A percentile compares a stretch with the other conserved stretches of the same genome.
Conservation (phyloP, 176 grass and related monocot species). For the Miscanthus lutarioriparius region DNA sequence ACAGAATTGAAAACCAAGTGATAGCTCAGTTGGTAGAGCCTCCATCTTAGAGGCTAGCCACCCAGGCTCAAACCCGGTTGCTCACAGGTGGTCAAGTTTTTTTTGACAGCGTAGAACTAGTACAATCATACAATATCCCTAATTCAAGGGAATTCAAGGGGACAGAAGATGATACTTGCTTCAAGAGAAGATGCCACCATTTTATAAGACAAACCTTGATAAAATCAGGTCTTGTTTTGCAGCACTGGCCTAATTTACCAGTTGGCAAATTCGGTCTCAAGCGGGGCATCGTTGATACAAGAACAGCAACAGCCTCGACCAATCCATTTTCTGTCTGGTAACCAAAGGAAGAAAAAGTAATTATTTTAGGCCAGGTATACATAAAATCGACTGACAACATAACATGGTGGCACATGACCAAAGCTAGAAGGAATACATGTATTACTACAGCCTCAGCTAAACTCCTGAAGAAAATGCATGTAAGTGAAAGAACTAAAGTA, state of each 20-base stretch:
- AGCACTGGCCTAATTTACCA: slow-evolving; percentile 79
- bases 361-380: slow-evolving; percentile 1
- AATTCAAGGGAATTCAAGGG: slow-evolving; percentile 10
- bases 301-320: slow-evolving; percentile 91
- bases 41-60: neutral
- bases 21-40: neutral
- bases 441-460: slow-evolving; percentile 10
- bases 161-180: slow-evolving; percentile 17
- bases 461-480: neutral
- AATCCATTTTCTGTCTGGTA: slow-evolving; percentile 95
- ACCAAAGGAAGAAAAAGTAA: slow-evolving; percentile 12
- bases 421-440: slow-evolving; percentile 23
- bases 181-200: slow-evolving; percentile 15
- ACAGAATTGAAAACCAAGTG: neutral
- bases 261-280: slow-evolving; percentile 59
- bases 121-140: slow-evolving; percentile 6
- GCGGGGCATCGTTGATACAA: slow-evolving; percentile 90
- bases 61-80: neutral
- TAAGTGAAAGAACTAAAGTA: neutral
- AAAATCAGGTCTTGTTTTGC: slow-evolving; percentile 91
- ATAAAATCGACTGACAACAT: slow-evolving; percentile 9
- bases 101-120: neutral
- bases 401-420: slow-evolving; percentile 2
- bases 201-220: slow-evolving; percentile 77
- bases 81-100: neutral